phyloP scores from a whole-genome alignment of 495 filamentous ascomycete genomes.

The Penicillium maclennaniae region DNA sequence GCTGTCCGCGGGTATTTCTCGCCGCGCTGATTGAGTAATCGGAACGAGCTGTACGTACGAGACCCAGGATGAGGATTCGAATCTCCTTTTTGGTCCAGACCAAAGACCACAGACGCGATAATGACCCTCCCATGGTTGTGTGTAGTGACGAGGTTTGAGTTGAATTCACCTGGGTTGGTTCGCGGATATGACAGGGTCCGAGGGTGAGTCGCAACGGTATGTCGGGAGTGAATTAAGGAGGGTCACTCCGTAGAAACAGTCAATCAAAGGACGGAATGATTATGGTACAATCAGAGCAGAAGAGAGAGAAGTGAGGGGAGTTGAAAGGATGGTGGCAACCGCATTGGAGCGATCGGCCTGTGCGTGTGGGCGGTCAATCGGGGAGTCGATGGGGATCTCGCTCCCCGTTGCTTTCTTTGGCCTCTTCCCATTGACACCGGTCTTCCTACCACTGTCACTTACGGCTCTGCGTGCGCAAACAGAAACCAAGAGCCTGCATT shows the following conservation, averaged over 20 bases:
- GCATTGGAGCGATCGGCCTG: constrained; percentile 26
- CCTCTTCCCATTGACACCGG: not conserved
- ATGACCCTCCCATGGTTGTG: constrained; percentile 68
- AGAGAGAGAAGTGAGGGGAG: constrained; percentile 4
- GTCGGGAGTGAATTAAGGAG: constrained; percentile 3
- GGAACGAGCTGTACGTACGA: constrained; percentile 56
- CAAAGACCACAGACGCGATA: constrained; percentile 73
- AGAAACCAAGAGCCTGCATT: constrained; percentile 2
- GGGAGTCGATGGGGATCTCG: constrained; percentile 16
- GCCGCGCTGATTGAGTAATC: constrained; percentile 2
- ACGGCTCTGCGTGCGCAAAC: not conserved
- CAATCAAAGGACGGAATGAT: not conserved
- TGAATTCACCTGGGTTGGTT: constrained; percentile 1
- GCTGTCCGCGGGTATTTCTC: not conserved
- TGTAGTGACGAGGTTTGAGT: constrained; percentile 11
- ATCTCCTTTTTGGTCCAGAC: constrained; percentile 96
- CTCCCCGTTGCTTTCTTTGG: constrained; percentile 3
- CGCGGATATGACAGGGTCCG: constrained; percentile 2
- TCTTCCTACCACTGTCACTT: not conserved
- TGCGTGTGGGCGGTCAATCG: constrained; percentile 33
- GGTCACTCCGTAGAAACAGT: not conserved
- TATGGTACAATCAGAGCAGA: constrained; percentile 8
- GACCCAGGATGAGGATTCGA: constrained; percentile 88
- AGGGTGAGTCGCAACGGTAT: not conserved
- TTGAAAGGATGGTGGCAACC: constrained; percentile 22